Conservation (phyloP, 2,329 filamentous ascomycete species). For the Alternaria postmessia region DNA sequence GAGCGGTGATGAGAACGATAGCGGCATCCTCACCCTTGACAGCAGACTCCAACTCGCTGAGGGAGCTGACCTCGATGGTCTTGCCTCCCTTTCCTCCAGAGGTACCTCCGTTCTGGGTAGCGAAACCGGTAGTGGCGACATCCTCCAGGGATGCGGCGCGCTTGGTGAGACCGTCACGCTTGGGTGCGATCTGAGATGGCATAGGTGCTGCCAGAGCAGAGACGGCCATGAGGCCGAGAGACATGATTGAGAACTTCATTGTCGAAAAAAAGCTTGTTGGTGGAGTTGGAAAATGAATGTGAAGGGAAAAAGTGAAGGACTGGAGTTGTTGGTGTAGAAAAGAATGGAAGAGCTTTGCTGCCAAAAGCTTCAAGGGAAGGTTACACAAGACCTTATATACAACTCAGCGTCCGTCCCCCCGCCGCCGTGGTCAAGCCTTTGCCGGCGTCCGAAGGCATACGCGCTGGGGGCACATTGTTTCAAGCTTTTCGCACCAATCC, state of each 20-base stretch:
- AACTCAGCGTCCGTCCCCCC: not conserved
- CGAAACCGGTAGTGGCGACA: conserved; percentile 41
- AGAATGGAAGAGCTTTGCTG: conserved; percentile 31
- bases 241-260: conserved; percentile 45
- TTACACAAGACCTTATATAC: conserved; percentile 20
- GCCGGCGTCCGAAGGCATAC: conserved; percentile 9
- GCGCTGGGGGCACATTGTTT: conserved; percentile 15
- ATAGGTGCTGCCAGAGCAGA: conserved; percentile 46
- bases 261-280: conserved; percentile 11
- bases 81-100: conserved; percentile 51
- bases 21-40: conserved; percentile 54
- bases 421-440: conserved; percentile 12
- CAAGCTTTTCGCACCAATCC: conserved; percentile 17
- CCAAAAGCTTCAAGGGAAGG: conserved; percentile 10
- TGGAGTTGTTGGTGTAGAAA: conserved; percentile 17
- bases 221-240: conserved; percentile 41
- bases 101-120: conserved; percentile 48
- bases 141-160: conserved; percentile 41
- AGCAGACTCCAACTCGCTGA: conserved; percentile 54
- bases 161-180: conserved; percentile 33
- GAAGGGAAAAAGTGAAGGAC: conserved; percentile 24
- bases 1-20: conserved; percentile 59
- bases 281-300: conserved; percentile 24
- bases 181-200: conserved; percentile 29
- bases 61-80: conserved; percentile 46